phyloP scores from a whole-genome alignment of 768 basidiomycete genomes.

The Mycena venus region DNA sequence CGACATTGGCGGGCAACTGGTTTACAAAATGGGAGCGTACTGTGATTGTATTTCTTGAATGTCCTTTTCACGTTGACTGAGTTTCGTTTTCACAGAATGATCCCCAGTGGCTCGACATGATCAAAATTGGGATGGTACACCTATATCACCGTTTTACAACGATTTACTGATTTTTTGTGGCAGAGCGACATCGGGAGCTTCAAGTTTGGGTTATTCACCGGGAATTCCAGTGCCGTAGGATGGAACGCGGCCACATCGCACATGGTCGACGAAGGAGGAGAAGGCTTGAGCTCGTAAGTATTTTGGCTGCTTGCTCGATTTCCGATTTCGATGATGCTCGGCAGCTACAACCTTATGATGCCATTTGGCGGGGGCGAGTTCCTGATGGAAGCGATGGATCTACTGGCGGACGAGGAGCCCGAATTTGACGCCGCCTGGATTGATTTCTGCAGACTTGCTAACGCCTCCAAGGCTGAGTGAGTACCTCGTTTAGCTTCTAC shows the following conservation, averaged over 20 bases:
- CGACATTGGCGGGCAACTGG: conserved; percentile 54
- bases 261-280: conserved; percentile 52
- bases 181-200: conserved; percentile 53
- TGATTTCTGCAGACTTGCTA: conserved; percentile 53
- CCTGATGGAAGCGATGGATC: conserved; percentile 55
- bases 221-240: conserved; percentile 51
- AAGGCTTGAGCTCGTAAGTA: conserved; percentile 48
- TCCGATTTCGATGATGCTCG: background rate
- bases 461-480: conserved; percentile 51
- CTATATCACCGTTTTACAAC: background rate
- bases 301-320: background rate
- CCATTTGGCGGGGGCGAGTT: conserved; percentile 47
- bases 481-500: conserved; percentile 9
- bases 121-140: conserved; percentile 52
- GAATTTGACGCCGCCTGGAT: conserved; percentile 56
- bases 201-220: conserved; percentile 53
- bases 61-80: background rate
- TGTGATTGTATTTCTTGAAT: conserved; percentile 34
- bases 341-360: conserved; percentile 15
- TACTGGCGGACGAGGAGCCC: conserved; percentile 50
- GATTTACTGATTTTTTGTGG: background rate
- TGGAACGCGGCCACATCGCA: conserved; percentile 56
- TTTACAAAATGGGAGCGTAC: conserved; percentile 57
- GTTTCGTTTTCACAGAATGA: conserved; percentile 46
- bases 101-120: conserved; percentile 48